Evolutionary conservation across 2,329 filamentous ascomycete genomes (phyloP), one percentile per base, ranked within the genome.

Genomic region (Aspergillus sp.): DNA sequence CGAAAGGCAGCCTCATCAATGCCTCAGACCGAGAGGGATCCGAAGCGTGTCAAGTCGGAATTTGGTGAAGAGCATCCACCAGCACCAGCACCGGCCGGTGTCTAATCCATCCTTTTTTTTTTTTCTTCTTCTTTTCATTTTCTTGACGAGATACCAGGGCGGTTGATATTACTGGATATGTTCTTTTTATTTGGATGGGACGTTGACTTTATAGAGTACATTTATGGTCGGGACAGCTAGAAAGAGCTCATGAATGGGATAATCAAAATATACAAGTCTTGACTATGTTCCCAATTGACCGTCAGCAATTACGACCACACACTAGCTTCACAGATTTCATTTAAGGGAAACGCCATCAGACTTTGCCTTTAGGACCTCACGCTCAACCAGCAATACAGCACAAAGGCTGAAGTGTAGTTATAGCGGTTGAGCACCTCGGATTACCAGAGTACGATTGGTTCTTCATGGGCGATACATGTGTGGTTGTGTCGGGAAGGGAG

Each of bases 371-470:
- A 52, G 44, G 30, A 67, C 67, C 67, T 65, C 69, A 72, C 59
- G 62, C 69, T 65, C 68, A 54, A 69, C 68, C 69, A 71, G 67
- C 69, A 50, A 22, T 49, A 48, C 50, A 50, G 53, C 51, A 43
- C 49, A 53, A 4, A 20, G 37, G 10, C 37, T 39, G 37, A 39
- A 30, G 37, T 39, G 37, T 39, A 23, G 27, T 52, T 51, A 42
- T 47, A 55, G 68, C 69, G 68, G 69, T 66, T 72, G 66, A 68
- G 68, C 60, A 56, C 54, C 58, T 72, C 64, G 65, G 68, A 65
- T 72, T 72, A 72, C 69, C 69, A 72, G 68, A 70, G 66, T 65
- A 62, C 63, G 60, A 60, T 50, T 30, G 52, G 65, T 59, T 70
- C 69, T 59, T 71, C 69, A 70, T 67, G 37, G 46, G 17, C 13